Evolutionary conservation across 2,329 filamentous ascomycete species (phyloP), one percentile per base, ranked within the genome.

Genomic region (Penicillium sp.): DNA sequence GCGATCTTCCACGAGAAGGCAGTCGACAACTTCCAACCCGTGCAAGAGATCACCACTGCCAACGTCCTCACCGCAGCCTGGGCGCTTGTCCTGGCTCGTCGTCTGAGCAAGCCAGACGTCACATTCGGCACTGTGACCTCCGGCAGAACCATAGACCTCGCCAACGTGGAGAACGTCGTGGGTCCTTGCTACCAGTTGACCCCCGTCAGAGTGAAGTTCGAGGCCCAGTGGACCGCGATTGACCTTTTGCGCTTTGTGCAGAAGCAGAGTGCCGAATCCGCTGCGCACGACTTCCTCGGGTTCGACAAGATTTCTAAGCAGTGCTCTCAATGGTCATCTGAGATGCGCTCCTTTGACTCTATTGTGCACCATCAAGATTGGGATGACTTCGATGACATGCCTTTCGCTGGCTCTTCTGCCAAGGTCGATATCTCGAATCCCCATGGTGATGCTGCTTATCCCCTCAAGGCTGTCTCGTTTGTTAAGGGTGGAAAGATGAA

Each of bases 51-150:
- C 52, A 87, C 85, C 0, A 77, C 81, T 5, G 84, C 84, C 2
- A 85, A 81, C 0, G 71, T 88, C 0, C 83, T 84, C 1, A 85
- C 83, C 0, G 84, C 84, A 1, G 83, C 83, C 0, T 88, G 85
- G 85, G 82, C 84, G 0, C 66, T 87, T 2, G 79, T 81, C 13
- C 79, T 88, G 1, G 79, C 84, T 2, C 79, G 78, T 3, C 79
- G 79, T 14, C 75, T 82, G 0, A 60, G 63, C 0, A 67, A 71
- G 3, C 68, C 69, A 2, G 84, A 88, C 61, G 79, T 88, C 24
- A 77, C 82, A 9, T 88, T 88, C 59, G 84, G 84, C 43, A 80
- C 84, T 59, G 83, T 88, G 1, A 83, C 84, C 4, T 84, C 80
- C 31, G 86, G 86, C 0, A 81, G 85, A 48, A 83, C 81, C 63